Conservation (phyloP, 305 asterid species). For the Fraxinus paxiana region DNA sequence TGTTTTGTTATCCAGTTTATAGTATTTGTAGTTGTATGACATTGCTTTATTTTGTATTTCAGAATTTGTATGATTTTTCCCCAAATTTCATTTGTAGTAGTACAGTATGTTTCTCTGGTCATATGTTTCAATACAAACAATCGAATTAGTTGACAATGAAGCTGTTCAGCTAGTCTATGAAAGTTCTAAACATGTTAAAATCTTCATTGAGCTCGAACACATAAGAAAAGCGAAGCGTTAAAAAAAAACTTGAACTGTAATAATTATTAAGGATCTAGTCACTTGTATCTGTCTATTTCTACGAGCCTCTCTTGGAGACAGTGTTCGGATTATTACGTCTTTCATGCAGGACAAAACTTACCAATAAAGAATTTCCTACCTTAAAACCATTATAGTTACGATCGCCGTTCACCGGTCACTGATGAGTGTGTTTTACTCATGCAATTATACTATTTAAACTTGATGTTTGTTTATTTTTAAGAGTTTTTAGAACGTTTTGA, state of each 20-base stretch:
- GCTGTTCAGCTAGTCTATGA: neutral
- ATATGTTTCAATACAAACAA: neutral
- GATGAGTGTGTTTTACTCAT: too few species aligned
- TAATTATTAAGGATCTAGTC: neutral
- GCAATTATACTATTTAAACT: too few species aligned
- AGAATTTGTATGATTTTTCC: neutral
- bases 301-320: too few species aligned
- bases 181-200: neutral
- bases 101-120: neutral
- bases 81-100: neutral
- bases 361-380: too few species aligned
- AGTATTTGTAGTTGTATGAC: slow-evolving; percentile 37
- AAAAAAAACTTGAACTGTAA: neutral
- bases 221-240: neutral
- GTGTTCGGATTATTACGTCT: neutral
- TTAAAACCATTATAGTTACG: too few species aligned
- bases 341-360: neutral
- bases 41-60: slow-evolving; percentile 25
- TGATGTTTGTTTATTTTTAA: too few species aligned
- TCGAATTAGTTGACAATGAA: neutral
- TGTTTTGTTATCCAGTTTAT: slow-evolving; percentile 8
- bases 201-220: neutral
- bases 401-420: neutral
- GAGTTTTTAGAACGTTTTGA: too few species aligned
- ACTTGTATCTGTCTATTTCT: neutral